phyloP scores from a whole-genome alignment of 768 basidiomycete genomes.

The Leccinellum rugosiceps region DNA sequence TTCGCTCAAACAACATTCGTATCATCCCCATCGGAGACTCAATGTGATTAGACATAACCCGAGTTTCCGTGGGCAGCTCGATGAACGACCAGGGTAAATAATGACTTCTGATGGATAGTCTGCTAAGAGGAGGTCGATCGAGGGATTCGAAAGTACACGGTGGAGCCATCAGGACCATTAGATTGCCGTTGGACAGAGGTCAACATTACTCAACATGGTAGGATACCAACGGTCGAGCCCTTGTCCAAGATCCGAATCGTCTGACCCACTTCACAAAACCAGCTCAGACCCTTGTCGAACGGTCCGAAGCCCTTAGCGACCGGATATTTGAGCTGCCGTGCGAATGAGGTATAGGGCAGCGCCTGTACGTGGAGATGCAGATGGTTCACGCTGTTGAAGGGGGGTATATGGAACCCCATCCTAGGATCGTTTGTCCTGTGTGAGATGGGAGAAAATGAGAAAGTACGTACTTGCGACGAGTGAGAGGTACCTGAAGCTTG shows the following conservation, averaged over 20 bases:
- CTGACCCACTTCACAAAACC: constrained; percentile 69
- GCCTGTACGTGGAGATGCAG: constrained; percentile 74
- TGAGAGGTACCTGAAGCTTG: constrained; percentile 37
- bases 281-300: constrained; percentile 62
- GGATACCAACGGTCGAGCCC: constrained; percentile 46
- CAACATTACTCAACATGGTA: constrained; percentile 41
- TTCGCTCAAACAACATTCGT: too few species aligned
- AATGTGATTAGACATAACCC: too few species aligned
- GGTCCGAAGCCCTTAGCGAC: constrained; percentile 36
- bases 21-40: too few species aligned
- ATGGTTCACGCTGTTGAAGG: constrained; percentile 69
- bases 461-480: constrained; percentile 44
- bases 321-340: constrained; percentile 47
- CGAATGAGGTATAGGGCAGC: constrained; percentile 53
- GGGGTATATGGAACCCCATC: constrained; percentile 81
- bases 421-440: constrained; percentile 34
- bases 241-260: constrained; percentile 56
- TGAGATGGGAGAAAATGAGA: not conserved
- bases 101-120: not conserved
- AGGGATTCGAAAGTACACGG: too few species aligned
- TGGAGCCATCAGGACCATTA: not conserved
- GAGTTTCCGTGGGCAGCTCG: too few species aligned
- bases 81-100: not conserved
- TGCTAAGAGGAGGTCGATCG: not conserved
- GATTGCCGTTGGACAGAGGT: not conserved